Percentiles rank a stretch among this genome's conserved stretches.
phyloP scores from a whole-genome alignment of 202 grass and related monocot genomes.

The Schoenoplectus triqueter region DNA sequence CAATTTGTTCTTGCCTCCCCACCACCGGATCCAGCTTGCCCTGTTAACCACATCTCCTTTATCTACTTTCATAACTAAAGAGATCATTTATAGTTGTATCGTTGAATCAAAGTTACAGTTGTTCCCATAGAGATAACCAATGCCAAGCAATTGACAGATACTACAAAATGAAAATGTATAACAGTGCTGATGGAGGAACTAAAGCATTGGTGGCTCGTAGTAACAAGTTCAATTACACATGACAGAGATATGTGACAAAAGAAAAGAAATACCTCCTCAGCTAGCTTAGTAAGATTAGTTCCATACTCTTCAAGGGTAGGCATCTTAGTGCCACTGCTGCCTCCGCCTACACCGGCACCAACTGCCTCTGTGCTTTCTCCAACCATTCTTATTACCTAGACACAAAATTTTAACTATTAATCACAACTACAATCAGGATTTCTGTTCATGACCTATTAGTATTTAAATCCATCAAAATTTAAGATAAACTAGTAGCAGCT shows the following conservation, averaged over 20 bases:
- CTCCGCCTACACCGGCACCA: constrained; percentile 84
- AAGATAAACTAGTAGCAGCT: constrained; percentile 26
- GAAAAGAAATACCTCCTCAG: constrained; percentile 62
- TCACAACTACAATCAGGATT: neutral
- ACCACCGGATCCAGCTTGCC: constrained; percentile 85
- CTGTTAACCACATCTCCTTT: constrained; percentile 35
- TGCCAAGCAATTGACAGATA: neutral
- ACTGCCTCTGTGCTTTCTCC: constrained; percentile 79
- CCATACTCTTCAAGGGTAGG: constrained; percentile 82
- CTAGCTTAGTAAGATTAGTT: constrained; percentile 81
- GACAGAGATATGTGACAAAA: constrained; percentile 19
- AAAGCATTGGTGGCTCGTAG: neutral
- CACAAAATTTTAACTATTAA: constrained; percentile 10
- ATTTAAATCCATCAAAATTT: neutral
- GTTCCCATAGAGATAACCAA: neutral
- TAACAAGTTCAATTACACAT: neutral
- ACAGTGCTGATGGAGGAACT: neutral
- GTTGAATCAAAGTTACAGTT: neutral
- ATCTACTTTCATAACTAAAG: neutral
- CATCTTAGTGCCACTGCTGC: constrained; percentile 79
- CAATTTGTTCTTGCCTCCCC: constrained; percentile 75
- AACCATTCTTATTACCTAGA: constrained; percentile 78
- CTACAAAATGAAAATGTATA: neutral
- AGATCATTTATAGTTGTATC: neutral
- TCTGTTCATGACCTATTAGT: neutral